Percentiles rank a stretch among this genome's conserved stretches.
Evolutionary conservation across 805 yeast genomes (phyloP).

Genomic region (Schwanniomyces yamadae): DNA sequence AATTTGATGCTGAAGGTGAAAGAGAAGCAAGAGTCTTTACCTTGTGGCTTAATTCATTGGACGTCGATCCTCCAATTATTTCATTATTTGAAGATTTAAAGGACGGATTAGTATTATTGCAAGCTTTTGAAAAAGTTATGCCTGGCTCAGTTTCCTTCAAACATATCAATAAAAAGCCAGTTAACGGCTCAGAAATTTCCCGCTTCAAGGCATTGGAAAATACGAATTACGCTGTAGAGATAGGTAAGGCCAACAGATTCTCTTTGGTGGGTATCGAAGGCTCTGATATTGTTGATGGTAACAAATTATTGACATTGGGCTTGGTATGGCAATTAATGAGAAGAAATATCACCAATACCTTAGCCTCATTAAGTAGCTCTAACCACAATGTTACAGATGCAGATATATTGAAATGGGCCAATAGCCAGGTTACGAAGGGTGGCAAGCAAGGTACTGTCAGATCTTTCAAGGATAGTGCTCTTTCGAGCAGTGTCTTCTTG

Average conservation of each 20-base stretch:
- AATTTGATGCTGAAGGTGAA: conserved; percentile 98
- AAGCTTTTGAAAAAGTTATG: conserved; percentile 93
- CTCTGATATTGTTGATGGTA: conserved; percentile 93
- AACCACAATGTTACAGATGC: conserved; percentile 64
- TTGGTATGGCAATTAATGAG: conserved; percentile 99
- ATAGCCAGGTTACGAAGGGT: conserved; percentile 78
- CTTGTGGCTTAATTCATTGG: conserved; percentile 93
- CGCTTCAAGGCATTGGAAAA: conserved; percentile 96
- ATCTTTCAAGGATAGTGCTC: conserved; percentile 78
- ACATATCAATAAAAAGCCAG: conserved; percentile 82
- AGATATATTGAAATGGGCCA: conserved; percentile 94
- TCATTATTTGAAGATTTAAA: conserved; percentile 90
- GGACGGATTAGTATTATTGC: conserved; percentile 84
- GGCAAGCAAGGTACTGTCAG: conserved; percentile 74
- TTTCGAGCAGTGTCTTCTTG: conserved; percentile 77
- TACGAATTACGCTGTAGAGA: conserved; percentile 96
- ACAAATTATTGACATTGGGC: conserved; percentile 82
- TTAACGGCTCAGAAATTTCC: conserved; percentile 68
- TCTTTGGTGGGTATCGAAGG: conserved; percentile 98
- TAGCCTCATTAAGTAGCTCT: conserved; percentile 64
- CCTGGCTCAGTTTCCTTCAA: conserved; percentile 85
- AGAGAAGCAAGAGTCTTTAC: conserved; percentile 99
- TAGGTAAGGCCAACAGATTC: conserved; percentile 89
- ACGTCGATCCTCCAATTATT: conserved; percentile 93
- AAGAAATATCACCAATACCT: conserved; percentile 84